Conservation (phyloP, 768 basidiomycete species). For the Tulasnella sp. region DNA sequence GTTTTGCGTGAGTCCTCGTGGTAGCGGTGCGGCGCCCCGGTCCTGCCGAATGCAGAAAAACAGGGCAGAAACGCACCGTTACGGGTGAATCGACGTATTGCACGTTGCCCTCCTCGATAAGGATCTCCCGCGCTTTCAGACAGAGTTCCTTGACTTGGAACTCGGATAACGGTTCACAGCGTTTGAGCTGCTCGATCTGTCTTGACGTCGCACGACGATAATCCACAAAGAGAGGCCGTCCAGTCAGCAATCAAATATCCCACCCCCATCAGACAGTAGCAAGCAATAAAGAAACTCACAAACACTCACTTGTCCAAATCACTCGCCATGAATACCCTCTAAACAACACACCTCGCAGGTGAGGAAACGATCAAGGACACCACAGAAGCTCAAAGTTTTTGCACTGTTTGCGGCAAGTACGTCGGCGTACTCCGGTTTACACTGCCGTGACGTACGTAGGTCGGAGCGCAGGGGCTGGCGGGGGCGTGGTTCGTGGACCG, state of each 20-base stretch:
- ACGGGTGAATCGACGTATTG: constrained; percentile 93
- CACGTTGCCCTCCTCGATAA: constrained; percentile 96
- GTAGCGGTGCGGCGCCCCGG: neutral
- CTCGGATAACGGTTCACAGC: constrained; percentile 92
- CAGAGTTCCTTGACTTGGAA: constrained; percentile 92
- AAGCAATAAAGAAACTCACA: neutral
- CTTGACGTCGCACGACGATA: constrained; percentile 55
- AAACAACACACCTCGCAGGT: too few relatives aligned
- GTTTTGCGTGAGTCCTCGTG: neutral
- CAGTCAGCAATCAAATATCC: too few relatives aligned
- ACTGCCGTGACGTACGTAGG: too few relatives aligned
- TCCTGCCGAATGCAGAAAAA: neutral
- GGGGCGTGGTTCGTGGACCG: too few relatives aligned
- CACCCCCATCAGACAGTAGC: too few relatives aligned
- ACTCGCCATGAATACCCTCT: constrained; percentile 11
- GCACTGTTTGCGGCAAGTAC: too few relatives aligned
- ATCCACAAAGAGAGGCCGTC: neutral
- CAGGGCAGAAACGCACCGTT: constrained; percentile 34
- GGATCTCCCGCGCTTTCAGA: constrained; percentile 88
- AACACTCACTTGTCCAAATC: constrained; percentile 19
- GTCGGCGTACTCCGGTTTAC: too few relatives aligned
- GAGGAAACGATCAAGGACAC: too few relatives aligned
- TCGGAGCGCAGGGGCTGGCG: too few relatives aligned
- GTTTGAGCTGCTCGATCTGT: constrained; percentile 87
- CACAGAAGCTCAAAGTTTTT: too few relatives aligned